Conservation (phyloP, 140 eudicot genomes). For the Anethum foeniculum region DNA sequence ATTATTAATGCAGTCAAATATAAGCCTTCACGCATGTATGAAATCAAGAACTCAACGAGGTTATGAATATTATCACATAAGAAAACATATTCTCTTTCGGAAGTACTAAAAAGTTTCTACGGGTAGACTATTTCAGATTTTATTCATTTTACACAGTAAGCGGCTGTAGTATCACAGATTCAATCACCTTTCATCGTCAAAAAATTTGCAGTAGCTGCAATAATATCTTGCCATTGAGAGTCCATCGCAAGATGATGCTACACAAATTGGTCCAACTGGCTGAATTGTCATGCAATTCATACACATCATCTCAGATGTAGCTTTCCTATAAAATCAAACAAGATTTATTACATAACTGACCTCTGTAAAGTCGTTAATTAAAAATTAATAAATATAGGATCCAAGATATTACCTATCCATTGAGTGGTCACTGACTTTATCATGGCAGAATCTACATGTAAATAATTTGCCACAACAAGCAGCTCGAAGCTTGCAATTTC, state of each 20-base stretch:
- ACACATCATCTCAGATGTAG: constrained; percentile 98
- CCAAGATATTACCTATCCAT: constrained; percentile 71
- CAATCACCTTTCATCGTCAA: constrained; percentile 85
- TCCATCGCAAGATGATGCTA: constrained; percentile 61
- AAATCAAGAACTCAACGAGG: not conserved
- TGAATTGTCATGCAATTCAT: constrained; percentile 82
- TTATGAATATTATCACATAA: not conserved
- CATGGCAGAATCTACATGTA: constrained; percentile 95
- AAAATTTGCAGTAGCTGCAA: constrained; percentile 38
- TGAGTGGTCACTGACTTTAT: constrained; percentile 95
- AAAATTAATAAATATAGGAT: not conserved
- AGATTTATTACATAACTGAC: not conserved
- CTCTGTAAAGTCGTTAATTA: not conserved
- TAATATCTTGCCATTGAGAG: constrained; percentile 23
- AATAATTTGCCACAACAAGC: constrained; percentile 92
- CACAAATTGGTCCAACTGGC: constrained; percentile 81
- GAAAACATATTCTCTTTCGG: not conserved
- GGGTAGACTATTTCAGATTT: not conserved
- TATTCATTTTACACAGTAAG: not conserved
- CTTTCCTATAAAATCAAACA: constrained; percentile 57
- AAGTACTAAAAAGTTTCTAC: not conserved
- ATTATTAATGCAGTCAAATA: not conserved
- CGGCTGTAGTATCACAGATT: not conserved
- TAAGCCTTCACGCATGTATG: not conserved
- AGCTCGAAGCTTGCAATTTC: constrained; percentile 98